Evolutionary conservation across 2,329 filamentous ascomycete genomes (phyloP).

Genomic region (Claviceps citrina): DNA sequence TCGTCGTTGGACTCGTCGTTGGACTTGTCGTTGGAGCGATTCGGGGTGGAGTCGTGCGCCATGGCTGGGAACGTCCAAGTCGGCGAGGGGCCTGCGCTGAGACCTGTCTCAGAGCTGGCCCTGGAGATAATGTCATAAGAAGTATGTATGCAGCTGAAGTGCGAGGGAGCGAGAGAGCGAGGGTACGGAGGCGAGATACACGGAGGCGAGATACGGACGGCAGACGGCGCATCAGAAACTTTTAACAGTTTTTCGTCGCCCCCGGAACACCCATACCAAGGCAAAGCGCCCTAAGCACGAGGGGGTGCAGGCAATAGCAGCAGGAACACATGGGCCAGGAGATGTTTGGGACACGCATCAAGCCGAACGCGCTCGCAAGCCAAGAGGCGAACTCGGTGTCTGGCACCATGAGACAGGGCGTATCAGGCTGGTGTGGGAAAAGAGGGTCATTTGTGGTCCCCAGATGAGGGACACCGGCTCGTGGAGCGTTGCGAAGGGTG

Average conservation of each 20-base stretch:
- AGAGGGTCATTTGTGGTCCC: slow-evolving; percentile 7
- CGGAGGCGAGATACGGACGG: no score
- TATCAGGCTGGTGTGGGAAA: slow-evolving; percentile 2
- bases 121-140: slow-evolving; percentile 3
- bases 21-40: slow-evolving; percentile 13
- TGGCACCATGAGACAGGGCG: neutral
- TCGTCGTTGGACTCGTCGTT: slow-evolving; percentile 10
- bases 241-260: neutral
- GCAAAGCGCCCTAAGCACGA: slow-evolving; percentile 1
- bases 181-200: neutral
- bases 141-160: slow-evolving; percentile 1
- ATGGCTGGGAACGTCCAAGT: slow-evolving; percentile 10
- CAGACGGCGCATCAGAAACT: neutral
- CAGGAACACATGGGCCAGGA: neutral
- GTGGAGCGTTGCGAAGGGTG: no score
- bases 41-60: slow-evolving; percentile 10
- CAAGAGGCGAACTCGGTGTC: slow-evolving; percentile 3
- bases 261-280: no score
- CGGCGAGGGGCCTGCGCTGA: slow-evolving; percentile 9
- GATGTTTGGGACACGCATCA: neutral
- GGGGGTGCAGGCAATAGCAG: neutral
- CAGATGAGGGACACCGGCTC: neutral
- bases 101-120: slow-evolving; percentile 11
- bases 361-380: neutral
- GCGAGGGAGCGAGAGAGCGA: neutral